Evolutionary conservation across 108 stramenopile genomes (phyloP).

Genomic region (Cylindrotheca closterium): DNA sequence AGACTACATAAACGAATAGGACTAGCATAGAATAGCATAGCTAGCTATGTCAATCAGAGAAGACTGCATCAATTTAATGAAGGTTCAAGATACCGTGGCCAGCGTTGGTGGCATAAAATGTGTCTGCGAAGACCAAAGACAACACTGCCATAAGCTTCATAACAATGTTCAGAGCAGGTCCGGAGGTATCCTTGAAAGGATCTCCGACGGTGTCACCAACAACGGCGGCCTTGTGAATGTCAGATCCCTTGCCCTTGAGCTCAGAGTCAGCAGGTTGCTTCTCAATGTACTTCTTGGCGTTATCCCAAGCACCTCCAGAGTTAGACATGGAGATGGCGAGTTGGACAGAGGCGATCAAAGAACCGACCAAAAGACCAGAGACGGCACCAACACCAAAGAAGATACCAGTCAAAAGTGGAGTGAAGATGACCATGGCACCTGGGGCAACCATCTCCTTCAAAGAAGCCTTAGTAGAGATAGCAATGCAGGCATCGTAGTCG

Average conservation of each 20-base stretch:
- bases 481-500: slow-evolving; percentile 95
- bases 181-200: slow-evolving; percentile 98
- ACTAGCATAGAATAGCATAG: not conserved
- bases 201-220: slow-evolving; percentile 98
- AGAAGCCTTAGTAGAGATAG: slow-evolving; percentile 94
- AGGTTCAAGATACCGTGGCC: slow-evolving; percentile 78
- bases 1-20: too few relatives aligned
- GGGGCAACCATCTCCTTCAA: slow-evolving; percentile 97
- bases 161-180: slow-evolving; percentile 97
- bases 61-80: not conserved
- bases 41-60: not conserved
- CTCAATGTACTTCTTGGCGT: slow-evolving; percentile 99
- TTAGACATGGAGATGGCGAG: slow-evolving; percentile 98
- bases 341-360: slow-evolving; percentile 90
- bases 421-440: slow-evolving; percentile 95
- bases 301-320: slow-evolving; percentile 99
- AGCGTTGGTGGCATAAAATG: slow-evolving; percentile 91
- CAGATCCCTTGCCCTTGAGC: slow-evolving; percentile 89
- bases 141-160: slow-evolving; percentile 99
- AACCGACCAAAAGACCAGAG: slow-evolving; percentile 92
- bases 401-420: slow-evolving; percentile 95
- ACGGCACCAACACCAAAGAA: slow-evolving; percentile 96
- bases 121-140: slow-evolving; percentile 95
- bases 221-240: slow-evolving; percentile 96
- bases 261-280: slow-evolving; percentile 84